Conservation (phyloP, 495 filamentous ascomycete species). For the Hypoxylon crocopeplum region DNA sequence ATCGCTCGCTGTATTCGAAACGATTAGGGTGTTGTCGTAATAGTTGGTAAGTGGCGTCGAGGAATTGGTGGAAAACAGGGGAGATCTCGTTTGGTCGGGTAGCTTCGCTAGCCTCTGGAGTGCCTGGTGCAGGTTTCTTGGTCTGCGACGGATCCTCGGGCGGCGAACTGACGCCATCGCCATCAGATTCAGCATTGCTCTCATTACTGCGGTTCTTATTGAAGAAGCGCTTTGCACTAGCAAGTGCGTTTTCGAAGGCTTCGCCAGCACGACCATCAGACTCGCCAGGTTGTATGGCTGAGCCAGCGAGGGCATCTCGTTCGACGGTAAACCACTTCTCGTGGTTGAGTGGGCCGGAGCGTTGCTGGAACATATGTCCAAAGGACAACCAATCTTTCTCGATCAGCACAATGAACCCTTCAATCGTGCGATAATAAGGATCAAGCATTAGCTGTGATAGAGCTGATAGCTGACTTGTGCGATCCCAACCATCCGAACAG, state of each 20-base stretch:
- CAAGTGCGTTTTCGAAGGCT: conserved; percentile 84
- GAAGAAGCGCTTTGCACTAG: conserved; percentile 90
- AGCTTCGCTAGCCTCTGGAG: conserved; percentile 43
- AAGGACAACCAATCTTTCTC: conserved; percentile 99
- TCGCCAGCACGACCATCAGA: conserved; percentile 68
- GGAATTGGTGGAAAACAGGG: conserved; percentile 98
- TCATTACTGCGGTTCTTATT: conserved; percentile 75
- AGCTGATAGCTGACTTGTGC: conserved; percentile 94
- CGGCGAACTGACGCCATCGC: conserved; percentile 30
- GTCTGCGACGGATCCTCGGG: conserved; percentile 37
- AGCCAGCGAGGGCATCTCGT: conserved; percentile 66
- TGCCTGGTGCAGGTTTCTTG: conserved; percentile 33
- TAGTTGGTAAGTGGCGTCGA: conserved; percentile 93
- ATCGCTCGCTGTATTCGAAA: conserved; percentile 97
- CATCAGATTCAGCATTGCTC: conserved; percentile 56
- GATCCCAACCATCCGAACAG: conserved; percentile 98
- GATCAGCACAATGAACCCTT: conserved; percentile 92
- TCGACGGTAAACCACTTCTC: conserved; percentile 96
- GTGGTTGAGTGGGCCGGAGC: conserved; percentile 82
- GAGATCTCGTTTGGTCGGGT: conserved; percentile 80
- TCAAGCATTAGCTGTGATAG: conserved; percentile 92
- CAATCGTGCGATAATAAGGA: conserved; percentile 92
- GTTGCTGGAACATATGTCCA: conserved; percentile 94
- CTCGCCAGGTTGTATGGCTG: conserved; percentile 60
- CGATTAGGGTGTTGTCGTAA: conserved; percentile 84